Evolutionary conservation across 495 filamentous ascomycete genomes (phyloP), one percentile per base, ranked within the genome.

Genomic region (Cladorrhinum samala): DNA sequence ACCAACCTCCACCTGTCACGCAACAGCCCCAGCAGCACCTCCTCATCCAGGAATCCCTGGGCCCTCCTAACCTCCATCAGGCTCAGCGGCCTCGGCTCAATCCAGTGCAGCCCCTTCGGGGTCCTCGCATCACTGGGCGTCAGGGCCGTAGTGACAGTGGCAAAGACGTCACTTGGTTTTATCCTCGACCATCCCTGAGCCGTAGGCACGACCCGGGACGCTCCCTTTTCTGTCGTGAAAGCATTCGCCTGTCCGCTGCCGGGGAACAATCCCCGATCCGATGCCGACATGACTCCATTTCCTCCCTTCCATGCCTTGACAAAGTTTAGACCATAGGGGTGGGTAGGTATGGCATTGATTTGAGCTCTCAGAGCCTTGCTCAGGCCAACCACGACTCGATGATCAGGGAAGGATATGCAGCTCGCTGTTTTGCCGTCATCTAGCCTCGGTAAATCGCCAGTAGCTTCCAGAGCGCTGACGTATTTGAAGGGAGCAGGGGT

Each of bases 21-120:
- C 1, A 72, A 57, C 6, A 45, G 50, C 0, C 85, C 87, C 9
- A 89, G 54, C 1, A 91, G 54, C 0, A 90, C 76, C 38, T 89
- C 87, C 14, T 84, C 46, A 52, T 90, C 85, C 0, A 70, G 81
- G 46, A 82, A 83, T 0, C 83, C 78, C 67, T 91, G 87, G 0
- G 78, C 84, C 7, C 85, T 67, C 0, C 83, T 65, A 1, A 70
- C 75, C 67, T 91, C 87, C 72, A 82, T 69, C 11, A 88, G 55
- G 0, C 79, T 80, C 0, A 84, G 52, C 6, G 72, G 58, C 4
- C 88, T 69, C 13, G 74, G 67, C 36, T 89, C 69, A 7, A 74
- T 54, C 78, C 82, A 88, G 58, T 91, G 88, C 20, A 88, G 52
- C 1, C 61, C 56, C 0, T 55, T 49, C 0, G 83, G 80, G 1